Percentiles rank a stretch among this genome's conserved stretches.
Evolutionary conservation across 2,329 filamentous ascomycete species (phyloP).

Genomic region (Penicillium sp.): DNA sequence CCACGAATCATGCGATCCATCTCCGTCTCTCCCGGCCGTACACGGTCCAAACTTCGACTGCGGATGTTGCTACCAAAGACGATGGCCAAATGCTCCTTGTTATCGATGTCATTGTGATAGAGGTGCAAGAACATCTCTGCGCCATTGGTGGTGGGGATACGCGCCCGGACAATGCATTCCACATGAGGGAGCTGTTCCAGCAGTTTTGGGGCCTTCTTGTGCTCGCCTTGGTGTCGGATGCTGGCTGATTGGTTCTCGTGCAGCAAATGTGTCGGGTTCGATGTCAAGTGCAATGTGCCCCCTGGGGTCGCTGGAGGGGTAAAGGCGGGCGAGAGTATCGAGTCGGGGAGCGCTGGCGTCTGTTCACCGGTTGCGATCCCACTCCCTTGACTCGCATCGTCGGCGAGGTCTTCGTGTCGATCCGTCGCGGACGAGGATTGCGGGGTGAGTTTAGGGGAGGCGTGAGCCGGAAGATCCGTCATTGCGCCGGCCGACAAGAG

Average conservation of each 20-base stretch:
- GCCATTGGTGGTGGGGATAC: conserved; percentile 85
- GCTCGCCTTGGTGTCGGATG: conserved; percentile 21
- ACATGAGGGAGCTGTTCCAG: conserved; percentile 73
- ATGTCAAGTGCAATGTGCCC: conserved; percentile 25
- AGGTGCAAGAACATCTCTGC: conserved; percentile 96
- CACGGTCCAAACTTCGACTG: conserved; percentile 52
- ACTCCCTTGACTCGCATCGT: conserved; percentile 16
- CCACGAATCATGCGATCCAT: conserved; percentile 79
- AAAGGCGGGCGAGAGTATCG: conserved; percentile 49
- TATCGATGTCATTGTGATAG: conserved; percentile 87
- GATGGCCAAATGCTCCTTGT: conserved; percentile 94
- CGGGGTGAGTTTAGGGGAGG: conserved; percentile 46
- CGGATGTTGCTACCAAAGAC: conserved; percentile 88
- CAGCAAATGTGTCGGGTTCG: conserved; percentile 25
- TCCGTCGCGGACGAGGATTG: conserved; percentile 19
- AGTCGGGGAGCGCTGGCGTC: conserved; percentile 46
- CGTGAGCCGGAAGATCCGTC: conserved; percentile 52
- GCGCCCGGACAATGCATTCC: conserved; percentile 87
- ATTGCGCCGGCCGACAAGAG: conserved; percentile 32
- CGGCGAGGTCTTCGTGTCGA: conserved; percentile 13
- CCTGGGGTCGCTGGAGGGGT: conserved; percentile 44
- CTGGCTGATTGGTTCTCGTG: conserved; percentile 26
- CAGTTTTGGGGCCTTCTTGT: conserved; percentile 60
- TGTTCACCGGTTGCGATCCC: conserved; percentile 24
- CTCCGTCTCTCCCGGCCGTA: conserved; percentile 44